These are phyloP conservation scores for Durio zibethinus DNA, from an alignment of 345 rosid genomes.

Conservation along the genomic window DNA sequence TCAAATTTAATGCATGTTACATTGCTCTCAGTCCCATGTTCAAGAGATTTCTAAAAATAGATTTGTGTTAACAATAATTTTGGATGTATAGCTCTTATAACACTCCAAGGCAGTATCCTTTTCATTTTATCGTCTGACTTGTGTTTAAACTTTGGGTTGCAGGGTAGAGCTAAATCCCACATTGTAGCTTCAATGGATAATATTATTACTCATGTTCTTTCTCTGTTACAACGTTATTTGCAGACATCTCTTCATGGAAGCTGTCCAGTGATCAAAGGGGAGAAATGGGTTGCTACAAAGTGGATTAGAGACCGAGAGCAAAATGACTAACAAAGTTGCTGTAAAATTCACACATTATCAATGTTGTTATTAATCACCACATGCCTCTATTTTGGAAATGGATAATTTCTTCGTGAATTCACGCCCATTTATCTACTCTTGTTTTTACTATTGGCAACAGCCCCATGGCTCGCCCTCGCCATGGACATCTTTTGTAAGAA, in stretches of 20 bases:
- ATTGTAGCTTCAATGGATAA: not conserved
- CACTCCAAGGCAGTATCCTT: not conserved
- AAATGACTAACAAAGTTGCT: conserved; percentile 19
- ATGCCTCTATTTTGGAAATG: not conserved
- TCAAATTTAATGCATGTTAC: not conserved
- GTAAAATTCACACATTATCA: not conserved
- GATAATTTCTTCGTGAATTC: not conserved
- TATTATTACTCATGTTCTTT: not conserved
- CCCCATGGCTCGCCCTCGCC: not conserved
- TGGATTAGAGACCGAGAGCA: conserved; percentile 76
- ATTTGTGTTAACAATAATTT: not conserved
- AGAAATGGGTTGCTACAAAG: conserved; percentile 92
- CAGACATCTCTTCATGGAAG: conserved; percentile 91
- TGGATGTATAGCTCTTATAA: not conserved
- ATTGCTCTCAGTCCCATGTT: not conserved
- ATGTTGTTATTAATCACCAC: not conserved
- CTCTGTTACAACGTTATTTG: conserved; percentile 18
- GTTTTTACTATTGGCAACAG: not conserved
- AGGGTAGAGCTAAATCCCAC: not conserved
- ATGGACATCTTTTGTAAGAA: no score
- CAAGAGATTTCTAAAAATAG: not conserved
- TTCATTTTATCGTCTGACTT: not conserved
- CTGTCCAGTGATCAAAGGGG: conserved; percentile 71
- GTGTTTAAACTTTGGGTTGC: not conserved
- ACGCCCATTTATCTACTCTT: not conserved